Evolutionary conservation across 768 basidiomycete species (phyloP).

Genomic region (Podaxis sp.): DNA sequence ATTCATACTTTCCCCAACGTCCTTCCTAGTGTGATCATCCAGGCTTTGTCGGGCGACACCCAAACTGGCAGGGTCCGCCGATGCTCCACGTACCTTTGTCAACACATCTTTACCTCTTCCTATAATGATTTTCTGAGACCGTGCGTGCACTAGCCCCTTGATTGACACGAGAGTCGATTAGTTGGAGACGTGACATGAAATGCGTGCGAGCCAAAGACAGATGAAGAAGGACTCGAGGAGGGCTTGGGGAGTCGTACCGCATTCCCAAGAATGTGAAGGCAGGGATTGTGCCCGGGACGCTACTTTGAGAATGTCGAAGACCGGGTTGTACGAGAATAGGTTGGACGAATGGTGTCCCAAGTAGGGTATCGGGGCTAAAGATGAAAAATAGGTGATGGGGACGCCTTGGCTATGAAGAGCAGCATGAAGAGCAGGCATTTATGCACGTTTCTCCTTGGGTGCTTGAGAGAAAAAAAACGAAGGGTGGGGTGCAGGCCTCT

Average conservation of each 20-base stretch:
- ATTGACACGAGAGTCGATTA: too few species aligned
- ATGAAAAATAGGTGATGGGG: too few species aligned
- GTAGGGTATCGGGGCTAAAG: too few species aligned
- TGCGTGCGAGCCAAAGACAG: not conserved
- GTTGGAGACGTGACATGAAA: not conserved
- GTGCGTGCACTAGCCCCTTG: too few species aligned
- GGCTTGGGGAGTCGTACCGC: not conserved
- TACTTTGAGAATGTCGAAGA: not conserved
- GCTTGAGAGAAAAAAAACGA: too few species aligned
- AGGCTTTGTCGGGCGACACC: not conserved
- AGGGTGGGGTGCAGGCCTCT: too few species aligned
- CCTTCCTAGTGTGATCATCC: not conserved
- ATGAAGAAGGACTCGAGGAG: not conserved
- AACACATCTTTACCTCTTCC: not conserved
- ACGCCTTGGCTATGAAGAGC: too few species aligned
- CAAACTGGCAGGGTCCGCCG: not conserved
- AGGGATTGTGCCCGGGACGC: not conserved
- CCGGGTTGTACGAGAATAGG: not conserved
- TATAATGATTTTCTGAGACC: not conserved
- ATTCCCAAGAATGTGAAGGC: not conserved
- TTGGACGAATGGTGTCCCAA: not conserved
- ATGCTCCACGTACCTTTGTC: not conserved
- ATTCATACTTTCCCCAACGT: not conserved
- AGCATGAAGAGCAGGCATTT: too few species aligned
- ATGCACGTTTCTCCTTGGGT: too few species aligned